These are phyloP conservation scores for Colletotrichum sp. DNA, from an alignment of 2,329 filamentous ascomycete species.

Conservation along the genomic window DNA sequence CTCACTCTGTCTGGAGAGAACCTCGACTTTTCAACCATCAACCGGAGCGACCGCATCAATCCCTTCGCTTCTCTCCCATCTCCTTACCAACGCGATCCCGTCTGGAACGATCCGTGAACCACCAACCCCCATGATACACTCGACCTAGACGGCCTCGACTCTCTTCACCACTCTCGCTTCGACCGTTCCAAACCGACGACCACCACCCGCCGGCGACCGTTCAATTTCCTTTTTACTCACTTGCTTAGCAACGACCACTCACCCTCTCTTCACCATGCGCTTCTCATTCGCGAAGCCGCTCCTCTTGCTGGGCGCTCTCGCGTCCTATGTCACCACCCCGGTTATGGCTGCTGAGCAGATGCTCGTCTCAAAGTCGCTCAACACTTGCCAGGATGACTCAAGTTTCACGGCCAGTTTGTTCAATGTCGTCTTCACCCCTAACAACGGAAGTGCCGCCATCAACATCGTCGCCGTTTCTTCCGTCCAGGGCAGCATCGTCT, in stretches of 20 bases:
- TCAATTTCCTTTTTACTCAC: neutral
- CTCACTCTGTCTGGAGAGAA: neutral
- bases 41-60: neutral
- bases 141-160: constrained; percentile 9
- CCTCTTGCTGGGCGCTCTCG: constrained; percentile 49
- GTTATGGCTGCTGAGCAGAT: constrained; percentile 63
- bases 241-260: neutral
- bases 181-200: neutral
- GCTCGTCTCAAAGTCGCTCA: constrained; percentile 83
- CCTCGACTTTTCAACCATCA: neutral
- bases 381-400: constrained; percentile 83
- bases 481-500: constrained; percentile 81
- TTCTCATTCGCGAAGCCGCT: constrained; percentile 50
- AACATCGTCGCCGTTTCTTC: constrained; percentile 82
- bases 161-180: neutral
- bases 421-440: constrained; percentile 80
- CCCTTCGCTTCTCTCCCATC: neutral
- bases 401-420: constrained; percentile 89
- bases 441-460: constrained; percentile 75
- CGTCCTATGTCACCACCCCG: constrained; percentile 45
- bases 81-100: neutral
- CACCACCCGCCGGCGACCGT: neutral
- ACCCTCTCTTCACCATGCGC: constrained; percentile 46
- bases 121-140: constrained; percentile 1
- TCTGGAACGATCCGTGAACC: constrained; percentile 13